phyloP scores from a whole-genome alignment of 805 yeast species.

The Metschnikowia lunata region DNA sequence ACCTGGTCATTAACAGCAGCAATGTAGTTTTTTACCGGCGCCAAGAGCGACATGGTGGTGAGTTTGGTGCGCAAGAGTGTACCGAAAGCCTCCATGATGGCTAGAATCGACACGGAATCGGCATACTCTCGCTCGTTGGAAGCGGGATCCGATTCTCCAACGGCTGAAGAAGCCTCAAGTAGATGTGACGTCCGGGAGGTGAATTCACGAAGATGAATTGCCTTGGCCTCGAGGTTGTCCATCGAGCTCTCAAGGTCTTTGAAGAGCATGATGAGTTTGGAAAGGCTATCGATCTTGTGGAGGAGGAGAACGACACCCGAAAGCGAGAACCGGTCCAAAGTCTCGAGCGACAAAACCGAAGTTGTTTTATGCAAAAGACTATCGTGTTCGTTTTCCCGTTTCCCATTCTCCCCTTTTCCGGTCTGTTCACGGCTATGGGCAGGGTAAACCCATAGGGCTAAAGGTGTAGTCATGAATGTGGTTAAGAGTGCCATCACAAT shows the following conservation, averaged over 20 bases:
- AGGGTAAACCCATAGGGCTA: conserved; percentile 61
- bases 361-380: conserved; percentile 7
- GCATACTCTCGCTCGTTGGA: conserved; percentile 22
- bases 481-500: conserved; percentile 77
- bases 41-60: conserved; percentile 27
- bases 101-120: conserved; percentile 30
- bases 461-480: conserved; percentile 76
- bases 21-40: conserved; percentile 28
- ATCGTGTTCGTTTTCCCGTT: conserved; percentile 6
- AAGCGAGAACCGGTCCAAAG: conserved; percentile 19
- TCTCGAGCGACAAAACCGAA: conserved; percentile 13
- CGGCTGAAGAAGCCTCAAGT: conserved; percentile 54
- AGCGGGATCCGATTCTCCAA: conserved; percentile 16
- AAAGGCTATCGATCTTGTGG: conserved; percentile 29
- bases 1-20: conserved; percentile 31
- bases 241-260: conserved; percentile 20
- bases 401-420: conserved; percentile 26
- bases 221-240: conserved; percentile 35
- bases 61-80: conserved; percentile 27
- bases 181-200: conserved; percentile 68
- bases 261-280: conserved; percentile 31
- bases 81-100: conserved; percentile 32
- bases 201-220: conserved; percentile 53
- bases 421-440: conserved; percentile 52
- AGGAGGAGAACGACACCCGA: conserved; percentile 27